Evolutionary conservation across 306 rosid species (phyloP), one percentile per base, ranked within the genome.

Genomic region (Inga laurina): DNA sequence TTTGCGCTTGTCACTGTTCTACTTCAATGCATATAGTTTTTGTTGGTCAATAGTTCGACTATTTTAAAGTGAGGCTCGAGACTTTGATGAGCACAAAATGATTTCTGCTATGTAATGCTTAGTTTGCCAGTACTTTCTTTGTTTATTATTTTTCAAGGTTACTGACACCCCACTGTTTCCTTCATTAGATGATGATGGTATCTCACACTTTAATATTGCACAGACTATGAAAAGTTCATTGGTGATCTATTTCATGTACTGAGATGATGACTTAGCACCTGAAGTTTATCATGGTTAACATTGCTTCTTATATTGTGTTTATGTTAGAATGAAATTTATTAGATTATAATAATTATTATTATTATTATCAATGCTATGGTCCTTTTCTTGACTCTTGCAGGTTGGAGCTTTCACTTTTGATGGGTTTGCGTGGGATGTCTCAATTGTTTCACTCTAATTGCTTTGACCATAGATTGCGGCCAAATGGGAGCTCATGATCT

Each of bases 151-250:
- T 76, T 89, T 67, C 37, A 82, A 93, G 98, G 98, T 89, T 93
- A 83, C 78, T 92, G 85, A 93, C 97, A 21, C 98, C 97, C 74
- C 98, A 5, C 91, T 93, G 35, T 93, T 93, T 90, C 93, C 91
- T 82, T 89, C 98, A 77, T 56, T 93, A 88, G 98, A 93, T n/a
- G 90, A 93, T n/a, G 90, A 92, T 59, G 94, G 1, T 27, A 27
- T 27, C 1, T 27, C 30, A 27, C 30, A 27, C 30, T 27, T 27
- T 0, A 27, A 27, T 27, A 27, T 27, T 27, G 30, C 30, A 27
- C 30, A 27, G 30, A 27, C 30, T 27, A 27, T 27, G 30, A 27
- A 27, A 27, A 27, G 30, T 27, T 27, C 30, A 27, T 27, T 27
- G 30, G 30, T 27, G 30, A 27, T 27, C 30, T 27, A 27, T 27